These are phyloP conservation scores for Torulaspora globosa DNA, from an alignment of 1,139 yeast species.

Conservation along the genomic window DNA sequence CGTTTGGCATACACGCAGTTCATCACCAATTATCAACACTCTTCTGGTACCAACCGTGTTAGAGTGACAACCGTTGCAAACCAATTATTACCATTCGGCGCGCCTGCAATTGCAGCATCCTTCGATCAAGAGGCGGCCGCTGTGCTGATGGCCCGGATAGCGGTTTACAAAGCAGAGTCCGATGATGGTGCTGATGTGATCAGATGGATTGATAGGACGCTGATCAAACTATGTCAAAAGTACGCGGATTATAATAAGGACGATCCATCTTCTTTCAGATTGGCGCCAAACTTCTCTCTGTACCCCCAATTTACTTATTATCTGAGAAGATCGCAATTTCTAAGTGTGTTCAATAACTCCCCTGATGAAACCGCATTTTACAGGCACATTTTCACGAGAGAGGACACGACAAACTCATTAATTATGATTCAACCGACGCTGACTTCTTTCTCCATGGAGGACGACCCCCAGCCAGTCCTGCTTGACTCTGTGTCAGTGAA, in stretches of 20 bases:
- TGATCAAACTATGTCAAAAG: conserved; percentile 78
- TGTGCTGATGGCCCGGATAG: conserved; percentile 89
- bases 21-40: conserved; percentile 73
- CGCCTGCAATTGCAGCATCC: conserved; percentile 52
- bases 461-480: conserved; percentile 89
- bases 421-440: conserved; percentile 96
- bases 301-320: conserved; percentile 96
- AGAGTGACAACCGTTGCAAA: conserved; percentile 88
- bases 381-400: conserved; percentile 86
- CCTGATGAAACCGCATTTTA: conserved; percentile 99
- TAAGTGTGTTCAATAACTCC: conserved; percentile 94
- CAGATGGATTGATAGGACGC: conserved; percentile 81
- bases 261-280: conserved; percentile 67
- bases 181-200: conserved; percentile 70
- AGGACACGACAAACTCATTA: conserved; percentile 88
- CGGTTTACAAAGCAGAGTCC: conserved; percentile 83
- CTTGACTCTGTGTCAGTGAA: conserved; percentile 89
- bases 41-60: conserved; percentile 76
- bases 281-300: conserved; percentile 72
- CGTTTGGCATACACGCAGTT: conserved; percentile 50
- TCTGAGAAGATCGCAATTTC: conserved; percentile 91
- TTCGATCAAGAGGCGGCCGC: conserved; percentile 99
- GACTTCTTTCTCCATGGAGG: conserved; percentile 78
- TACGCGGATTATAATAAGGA: conserved; percentile 86
- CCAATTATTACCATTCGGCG: conserved; percentile 51